Conservation (phyloP, 805 yeast genomes). For the Kuraishia floccosa region DNA sequence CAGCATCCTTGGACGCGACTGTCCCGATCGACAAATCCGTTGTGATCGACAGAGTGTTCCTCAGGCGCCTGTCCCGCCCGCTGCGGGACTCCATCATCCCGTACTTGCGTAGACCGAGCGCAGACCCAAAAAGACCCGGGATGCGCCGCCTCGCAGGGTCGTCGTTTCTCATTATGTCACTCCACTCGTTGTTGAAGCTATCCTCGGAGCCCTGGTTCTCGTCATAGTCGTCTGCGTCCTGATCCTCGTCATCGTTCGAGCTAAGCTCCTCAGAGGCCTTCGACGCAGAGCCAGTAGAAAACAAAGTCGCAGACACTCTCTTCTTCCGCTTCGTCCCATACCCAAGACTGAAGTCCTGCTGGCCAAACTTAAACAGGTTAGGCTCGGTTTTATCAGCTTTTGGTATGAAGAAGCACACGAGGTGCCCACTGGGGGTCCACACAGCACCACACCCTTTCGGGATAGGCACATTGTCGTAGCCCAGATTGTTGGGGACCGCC, state of each 20-base stretch:
- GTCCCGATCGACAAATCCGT: slow-evolving; percentile 22
- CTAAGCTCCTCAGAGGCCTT: slow-evolving; percentile 7
- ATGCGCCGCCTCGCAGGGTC: slow-evolving; percentile 35
- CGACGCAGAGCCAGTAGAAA: slow-evolving; percentile 4
- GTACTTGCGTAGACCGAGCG: slow-evolving; percentile 10
- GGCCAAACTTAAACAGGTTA: slow-evolving; percentile 36
- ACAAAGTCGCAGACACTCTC: slow-evolving; percentile 7
- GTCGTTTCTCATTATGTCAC: slow-evolving; percentile 51
- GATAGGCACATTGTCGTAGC: slow-evolving; percentile 74
- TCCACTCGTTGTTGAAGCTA: slow-evolving; percentile 58
- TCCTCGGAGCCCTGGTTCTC: slow-evolving; percentile 28
- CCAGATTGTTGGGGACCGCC: slow-evolving; percentile 5
- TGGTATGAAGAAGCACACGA: slow-evolving; percentile 74
- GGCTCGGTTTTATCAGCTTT: slow-evolving; percentile 30
- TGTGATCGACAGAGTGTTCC: slow-evolving; percentile 20
- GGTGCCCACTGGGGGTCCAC: slow-evolving; percentile 71
- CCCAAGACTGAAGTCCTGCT: slow-evolving; percentile 36
- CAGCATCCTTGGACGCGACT: slow-evolving; percentile 9
- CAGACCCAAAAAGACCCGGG: slow-evolving; percentile 35
- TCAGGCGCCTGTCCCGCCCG: slow-evolving; percentile 17
- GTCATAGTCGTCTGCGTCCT: slow-evolving; percentile 18
- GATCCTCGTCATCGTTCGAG: slow-evolving; percentile 11
- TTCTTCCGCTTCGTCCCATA: slow-evolving; percentile 16
- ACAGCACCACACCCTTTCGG: slow-evolving; percentile 92
- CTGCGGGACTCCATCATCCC: slow-evolving; percentile 5